Conservation (phyloP, 169 alveolate species). For the Sarcocystis neurona region DNA sequence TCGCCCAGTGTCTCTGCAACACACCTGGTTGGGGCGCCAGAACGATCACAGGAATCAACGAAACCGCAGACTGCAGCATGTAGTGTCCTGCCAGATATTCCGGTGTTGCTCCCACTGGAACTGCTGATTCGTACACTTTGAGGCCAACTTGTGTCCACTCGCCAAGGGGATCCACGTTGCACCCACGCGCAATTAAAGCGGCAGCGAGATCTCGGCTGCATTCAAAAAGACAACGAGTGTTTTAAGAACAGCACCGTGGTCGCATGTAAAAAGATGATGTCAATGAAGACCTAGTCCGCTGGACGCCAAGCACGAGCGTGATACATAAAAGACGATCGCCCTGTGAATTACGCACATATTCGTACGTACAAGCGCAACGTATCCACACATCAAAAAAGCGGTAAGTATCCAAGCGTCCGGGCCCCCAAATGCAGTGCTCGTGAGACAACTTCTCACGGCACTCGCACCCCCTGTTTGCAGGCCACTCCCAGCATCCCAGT, state of each 20-base stretch:
- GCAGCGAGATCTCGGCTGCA: slow-evolving; percentile 60
- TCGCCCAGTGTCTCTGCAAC: neutral
- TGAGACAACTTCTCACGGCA: no score
- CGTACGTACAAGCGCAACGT: no score
- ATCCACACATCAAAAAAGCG: no score
- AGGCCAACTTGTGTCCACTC: slow-evolving; percentile 93
- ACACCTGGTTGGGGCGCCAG: slow-evolving; percentile 88
- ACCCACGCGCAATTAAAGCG: slow-evolving; percentile 90
- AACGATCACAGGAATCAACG: slow-evolving; percentile 91
- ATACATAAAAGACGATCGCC: no score
- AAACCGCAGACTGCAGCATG: slow-evolving; percentile 90
- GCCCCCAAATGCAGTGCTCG: no score
- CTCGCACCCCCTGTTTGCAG: no score
- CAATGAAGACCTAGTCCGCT: neutral
- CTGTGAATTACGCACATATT: no score
- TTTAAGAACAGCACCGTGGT: neutral
- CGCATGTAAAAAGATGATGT: neutral
- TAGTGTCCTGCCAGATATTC: slow-evolving; percentile 94
- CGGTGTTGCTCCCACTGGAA: slow-evolving; percentile 94
- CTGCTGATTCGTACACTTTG: slow-evolving; percentile 86
- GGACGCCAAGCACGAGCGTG: neutral
- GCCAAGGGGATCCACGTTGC: slow-evolving; percentile 90
- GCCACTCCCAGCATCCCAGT: no score
- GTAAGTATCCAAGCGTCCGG: no score
- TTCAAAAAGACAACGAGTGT: neutral